Evolutionary conservation across 306 rosid genomes (phyloP).

Genomic region (Chamaecrista fasciculata): DNA sequence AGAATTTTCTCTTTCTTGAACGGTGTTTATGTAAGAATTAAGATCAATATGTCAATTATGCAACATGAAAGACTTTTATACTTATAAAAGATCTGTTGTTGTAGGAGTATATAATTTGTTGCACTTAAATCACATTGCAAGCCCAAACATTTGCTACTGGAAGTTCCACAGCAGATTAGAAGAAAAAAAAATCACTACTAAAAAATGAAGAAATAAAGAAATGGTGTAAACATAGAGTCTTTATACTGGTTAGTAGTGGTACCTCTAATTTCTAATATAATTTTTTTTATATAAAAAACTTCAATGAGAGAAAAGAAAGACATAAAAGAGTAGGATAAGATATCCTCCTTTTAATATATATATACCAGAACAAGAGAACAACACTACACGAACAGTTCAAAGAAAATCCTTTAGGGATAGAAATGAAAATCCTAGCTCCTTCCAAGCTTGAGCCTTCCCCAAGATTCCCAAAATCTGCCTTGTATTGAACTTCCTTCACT

Average conservation of each 20-base stretch:
- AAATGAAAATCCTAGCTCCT: too few species aligned
- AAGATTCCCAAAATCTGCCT: neutral
- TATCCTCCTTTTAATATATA: too few species aligned
- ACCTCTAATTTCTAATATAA: too few species aligned
- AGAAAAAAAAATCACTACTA: conserved; percentile 1
- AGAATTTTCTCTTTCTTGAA: neutral
- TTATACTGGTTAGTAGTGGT: too few species aligned
- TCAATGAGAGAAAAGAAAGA: too few species aligned
- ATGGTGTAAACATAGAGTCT: too few species aligned
- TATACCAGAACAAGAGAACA: neutral
- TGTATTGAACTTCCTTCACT: neutral
- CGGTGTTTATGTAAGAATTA: neutral
- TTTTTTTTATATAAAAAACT: neutral
- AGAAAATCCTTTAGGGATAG: too few species aligned
- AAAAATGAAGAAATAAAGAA: too few species aligned
- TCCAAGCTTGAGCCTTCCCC: neutral
- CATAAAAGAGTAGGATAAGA: too few species aligned
- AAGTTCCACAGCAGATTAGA: neutral
- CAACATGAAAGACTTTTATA: neutral
- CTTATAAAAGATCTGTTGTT: conserved; percentile 7
- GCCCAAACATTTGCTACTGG: conserved; percentile 13
- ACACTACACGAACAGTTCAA: too few species aligned
- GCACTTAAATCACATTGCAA: too few species aligned
- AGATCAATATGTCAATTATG: neutral
- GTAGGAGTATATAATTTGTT: neutral